Conservation (phyloP, 2,329 filamentous ascomycete genomes). For the Diaporthe ampelina region DNA sequence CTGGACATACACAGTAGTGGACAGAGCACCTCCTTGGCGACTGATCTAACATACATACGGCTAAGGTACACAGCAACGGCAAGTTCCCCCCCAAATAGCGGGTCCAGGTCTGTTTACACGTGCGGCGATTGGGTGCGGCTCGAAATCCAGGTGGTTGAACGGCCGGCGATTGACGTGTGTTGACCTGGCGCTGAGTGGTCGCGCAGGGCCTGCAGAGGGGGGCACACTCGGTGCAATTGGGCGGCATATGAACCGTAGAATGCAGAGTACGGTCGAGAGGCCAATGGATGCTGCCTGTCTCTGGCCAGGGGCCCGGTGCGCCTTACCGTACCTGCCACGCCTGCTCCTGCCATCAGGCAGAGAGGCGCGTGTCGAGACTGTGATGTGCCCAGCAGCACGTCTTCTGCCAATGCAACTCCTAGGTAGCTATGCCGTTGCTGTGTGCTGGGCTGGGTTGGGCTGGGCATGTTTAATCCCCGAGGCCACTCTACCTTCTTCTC, state of each 20-base stretch:
- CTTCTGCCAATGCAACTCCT: background rate
- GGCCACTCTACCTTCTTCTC: slow-evolving; percentile 18
- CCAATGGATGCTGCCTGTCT: slow-evolving; percentile 37
- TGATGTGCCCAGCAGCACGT: background rate
- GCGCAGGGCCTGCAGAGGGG: slow-evolving; percentile 28
- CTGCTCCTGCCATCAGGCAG: slow-evolving; percentile 4
- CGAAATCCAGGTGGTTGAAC: slow-evolving; percentile 42
- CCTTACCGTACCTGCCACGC: slow-evolving; percentile 12
- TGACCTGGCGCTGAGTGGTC: slow-evolving; percentile 39
- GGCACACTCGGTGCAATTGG: slow-evolving; percentile 22
- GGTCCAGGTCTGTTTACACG: slow-evolving; percentile 25
- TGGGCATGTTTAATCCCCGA: slow-evolving; percentile 12
- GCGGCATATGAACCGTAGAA: slow-evolving; percentile 37
- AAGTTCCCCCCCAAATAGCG: slow-evolving; percentile 32
- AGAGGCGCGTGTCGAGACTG: slow-evolving; percentile 22
- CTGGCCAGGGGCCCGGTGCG: slow-evolving; percentile 32
- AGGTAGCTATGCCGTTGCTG: slow-evolving; percentile 1
- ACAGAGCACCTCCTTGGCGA: background rate
- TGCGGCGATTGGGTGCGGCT: slow-evolving; percentile 33
- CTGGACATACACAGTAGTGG: background rate
- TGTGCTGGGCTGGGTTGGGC: background rate
- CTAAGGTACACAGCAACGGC: slow-evolving; percentile 4
- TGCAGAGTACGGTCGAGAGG: slow-evolving; percentile 39
- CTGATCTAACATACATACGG: background rate
- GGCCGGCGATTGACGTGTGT: slow-evolving; percentile 40